Evolutionary conservation across 208 protist species (phyloP).

Genomic region (Leishmania major): DNA sequence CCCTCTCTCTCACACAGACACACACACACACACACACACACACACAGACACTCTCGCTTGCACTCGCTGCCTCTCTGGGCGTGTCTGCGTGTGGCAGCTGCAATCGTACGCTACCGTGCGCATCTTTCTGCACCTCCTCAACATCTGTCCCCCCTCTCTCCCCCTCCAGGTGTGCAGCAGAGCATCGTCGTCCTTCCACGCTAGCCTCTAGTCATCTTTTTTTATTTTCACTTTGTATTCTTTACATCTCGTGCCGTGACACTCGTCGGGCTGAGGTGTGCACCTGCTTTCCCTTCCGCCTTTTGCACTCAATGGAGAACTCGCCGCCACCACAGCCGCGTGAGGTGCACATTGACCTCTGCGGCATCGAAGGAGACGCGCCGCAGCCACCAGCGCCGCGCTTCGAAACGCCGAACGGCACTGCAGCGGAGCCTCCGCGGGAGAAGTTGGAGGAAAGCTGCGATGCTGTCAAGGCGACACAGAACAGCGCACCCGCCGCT

Average conservation of each 20-base stretch:
- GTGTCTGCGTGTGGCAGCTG: not conserved
- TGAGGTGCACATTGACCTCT: not conserved
- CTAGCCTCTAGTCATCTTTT: not conserved
- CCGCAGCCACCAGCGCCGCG: not conserved
- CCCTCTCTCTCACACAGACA: not conserved
- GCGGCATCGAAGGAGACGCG: not conserved
- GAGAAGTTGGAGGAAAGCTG: not conserved
- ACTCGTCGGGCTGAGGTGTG: not conserved
- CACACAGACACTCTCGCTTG: not conserved
- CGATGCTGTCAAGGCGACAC: not conserved
- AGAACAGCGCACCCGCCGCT: not conserved
- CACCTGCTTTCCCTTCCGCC: not conserved
- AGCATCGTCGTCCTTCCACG: not conserved
- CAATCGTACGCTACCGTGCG: not conserved
- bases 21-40: not conserved
- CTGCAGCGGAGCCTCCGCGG: not conserved
- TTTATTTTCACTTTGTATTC: constrained; percentile 18
- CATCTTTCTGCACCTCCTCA: not conserved
- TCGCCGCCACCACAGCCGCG: not conserved
- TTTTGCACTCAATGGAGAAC: not conserved
- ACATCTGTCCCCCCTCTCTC: not conserved
- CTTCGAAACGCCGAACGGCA: not conserved
- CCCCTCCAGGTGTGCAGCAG: not conserved
- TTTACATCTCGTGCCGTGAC: not conserved
- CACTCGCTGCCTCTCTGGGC: not conserved